A percentile compares a stretch with the other conserved stretches of the same genome.
These are phyloP conservation scores for Mucor mucedo DNA, from an alignment of 371 early-diverging fungal species.

Conservation along the genomic window DNA sequence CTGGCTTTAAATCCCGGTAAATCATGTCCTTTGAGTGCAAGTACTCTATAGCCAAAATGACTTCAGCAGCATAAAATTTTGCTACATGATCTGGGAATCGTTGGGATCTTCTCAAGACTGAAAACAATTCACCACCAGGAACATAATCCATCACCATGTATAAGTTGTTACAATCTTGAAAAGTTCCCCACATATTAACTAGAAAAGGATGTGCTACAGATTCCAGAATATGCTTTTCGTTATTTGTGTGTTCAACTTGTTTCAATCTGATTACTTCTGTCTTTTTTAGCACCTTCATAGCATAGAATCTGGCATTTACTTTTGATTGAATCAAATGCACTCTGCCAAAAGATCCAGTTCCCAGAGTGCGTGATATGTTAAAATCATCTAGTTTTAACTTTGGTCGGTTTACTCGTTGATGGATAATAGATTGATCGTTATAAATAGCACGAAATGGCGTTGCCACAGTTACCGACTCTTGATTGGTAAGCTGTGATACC, in stretches of 20 bases:
- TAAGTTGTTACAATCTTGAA: constrained; percentile 86
- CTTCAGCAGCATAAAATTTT: constrained; percentile 80
- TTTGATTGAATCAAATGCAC: constrained; percentile 87
- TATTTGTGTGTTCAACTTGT: constrained; percentile 90
- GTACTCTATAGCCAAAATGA: constrained; percentile 82
- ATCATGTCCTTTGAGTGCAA: constrained; percentile 89
- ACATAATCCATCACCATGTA: constrained; percentile 97
- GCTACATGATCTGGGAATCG: constrained; percentile 91
- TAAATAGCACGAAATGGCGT: constrained; percentile 13
- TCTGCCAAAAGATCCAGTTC: constrained; percentile 99
- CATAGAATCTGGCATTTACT: constrained; percentile 86
- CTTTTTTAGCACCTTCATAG: constrained; percentile 92
- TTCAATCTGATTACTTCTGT: constrained; percentile 92
- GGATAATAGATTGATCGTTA: constrained; percentile 33
- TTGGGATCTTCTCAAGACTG: constrained; percentile 68
- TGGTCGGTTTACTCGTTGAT: constrained; percentile 37
- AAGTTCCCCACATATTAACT: constrained; percentile 91
- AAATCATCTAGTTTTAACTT: constrained; percentile 70
- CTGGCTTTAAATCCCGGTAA: constrained; percentile 95
- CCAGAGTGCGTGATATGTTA: constrained; percentile 78
- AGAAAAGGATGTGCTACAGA: constrained; percentile 88
- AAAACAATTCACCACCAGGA: constrained; percentile 95
- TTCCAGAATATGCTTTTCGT: constrained; percentile 87
- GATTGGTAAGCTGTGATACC: constrained; percentile 30
- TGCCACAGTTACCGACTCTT: background rate